Percentiles rank a stretch among this genome's conserved stretches.
Conservation (phyloP, 257 asterid species). For the Jasminum sambac region DNA sequence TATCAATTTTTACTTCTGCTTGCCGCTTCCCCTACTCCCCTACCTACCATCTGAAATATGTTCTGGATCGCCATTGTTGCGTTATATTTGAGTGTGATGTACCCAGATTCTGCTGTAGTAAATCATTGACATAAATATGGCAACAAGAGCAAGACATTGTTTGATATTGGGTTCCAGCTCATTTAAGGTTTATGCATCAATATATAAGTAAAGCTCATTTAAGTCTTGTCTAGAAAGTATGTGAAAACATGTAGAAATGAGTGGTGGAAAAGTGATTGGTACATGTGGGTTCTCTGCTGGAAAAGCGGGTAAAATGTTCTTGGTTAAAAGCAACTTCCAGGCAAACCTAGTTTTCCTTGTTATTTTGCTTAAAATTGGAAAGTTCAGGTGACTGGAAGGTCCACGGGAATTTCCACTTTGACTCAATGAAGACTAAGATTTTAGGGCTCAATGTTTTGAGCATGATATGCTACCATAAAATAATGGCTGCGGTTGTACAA, state of each 20-base stretch:
- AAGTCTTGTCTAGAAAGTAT: too few species aligned
- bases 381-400: conserved; percentile 7
- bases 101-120: background rate
- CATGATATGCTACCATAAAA: conserved; percentile 11
- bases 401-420: conserved; percentile 11
- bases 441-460: background rate
- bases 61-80: background rate
- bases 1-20: conserved; percentile 11
- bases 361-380: conserved; percentile 2
- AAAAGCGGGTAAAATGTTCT: too few species aligned
- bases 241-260: too few species aligned
- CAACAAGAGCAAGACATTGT: background rate
- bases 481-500: conserved; percentile 6
- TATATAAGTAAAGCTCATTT: too few species aligned
- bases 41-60: background rate
- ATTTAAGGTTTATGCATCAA: too few species aligned
- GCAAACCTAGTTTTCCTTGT: background rate
- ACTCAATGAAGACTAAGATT: conserved; percentile 21
- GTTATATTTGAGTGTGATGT: background rate
- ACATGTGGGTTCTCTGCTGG: too few species aligned
- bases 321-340: too few species aligned
- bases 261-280: too few species aligned
- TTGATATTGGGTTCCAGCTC: background rate
- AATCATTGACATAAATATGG: background rate
- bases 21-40: background rate